Evolutionary conservation across 2,329 filamentous ascomycete species (phyloP).

Genomic region (Penicillium concentricum): DNA sequence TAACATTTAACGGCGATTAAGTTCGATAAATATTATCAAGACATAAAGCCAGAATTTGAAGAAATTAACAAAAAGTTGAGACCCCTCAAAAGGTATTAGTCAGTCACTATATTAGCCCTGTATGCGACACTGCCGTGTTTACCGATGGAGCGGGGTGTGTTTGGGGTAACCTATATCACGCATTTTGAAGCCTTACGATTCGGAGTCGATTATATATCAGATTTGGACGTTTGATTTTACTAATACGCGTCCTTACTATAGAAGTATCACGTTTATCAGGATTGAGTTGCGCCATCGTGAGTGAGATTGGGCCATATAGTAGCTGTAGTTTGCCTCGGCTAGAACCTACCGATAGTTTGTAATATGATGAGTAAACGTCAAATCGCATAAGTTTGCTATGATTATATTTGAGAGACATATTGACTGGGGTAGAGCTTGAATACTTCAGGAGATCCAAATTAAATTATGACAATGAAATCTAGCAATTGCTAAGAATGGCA

Average conservation of each 20-base stretch:
- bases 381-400: not conserved
- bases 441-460: not conserved
- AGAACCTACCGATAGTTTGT: not conserved
- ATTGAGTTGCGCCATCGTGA: not conserved
- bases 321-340: not conserved
- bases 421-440: not conserved
- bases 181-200: not conserved
- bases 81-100: conserved; percentile 1
- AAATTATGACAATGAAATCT: not conserved
- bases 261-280: not conserved
- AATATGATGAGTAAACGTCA: not conserved
- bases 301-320: not conserved
- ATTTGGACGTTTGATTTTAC: not conserved
- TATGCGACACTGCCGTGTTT: not conserved
- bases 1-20: not conserved
- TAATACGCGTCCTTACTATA: too few species aligned
- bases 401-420: not conserved
- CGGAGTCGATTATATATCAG: not conserved
- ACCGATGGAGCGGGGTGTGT: not conserved
- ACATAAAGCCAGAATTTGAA: not conserved
- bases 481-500: not conserved
- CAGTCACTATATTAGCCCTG: not conserved
- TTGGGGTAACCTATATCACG: not conserved
- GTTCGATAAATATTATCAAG: not conserved
- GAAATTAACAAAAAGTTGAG: not conserved